Percentiles rank a stretch among this genome's conserved stretches.
These are phyloP conservation scores for Podaxis mareebaensis DNA, from an alignment of 768 basidiomycete species.

Conservation along the genomic window DNA sequence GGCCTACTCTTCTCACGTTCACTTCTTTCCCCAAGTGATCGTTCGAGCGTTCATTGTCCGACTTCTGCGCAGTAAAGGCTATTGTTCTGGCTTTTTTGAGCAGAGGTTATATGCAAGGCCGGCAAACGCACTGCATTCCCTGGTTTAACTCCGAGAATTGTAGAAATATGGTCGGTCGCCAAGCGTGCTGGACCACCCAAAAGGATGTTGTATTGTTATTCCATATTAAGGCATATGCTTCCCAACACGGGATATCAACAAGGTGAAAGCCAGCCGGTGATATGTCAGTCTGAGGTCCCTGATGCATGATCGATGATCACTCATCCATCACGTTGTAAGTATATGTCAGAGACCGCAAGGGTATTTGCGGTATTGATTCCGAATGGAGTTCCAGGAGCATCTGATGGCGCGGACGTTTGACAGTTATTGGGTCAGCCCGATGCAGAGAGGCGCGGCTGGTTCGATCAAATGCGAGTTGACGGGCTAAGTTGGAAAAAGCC, in stretches of 20 bases:
- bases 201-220: not conserved
- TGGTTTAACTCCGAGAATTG: not conserved
- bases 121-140: not conserved
- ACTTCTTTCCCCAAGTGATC: not conserved
- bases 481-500: not conserved
- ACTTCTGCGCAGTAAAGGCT: not conserved
- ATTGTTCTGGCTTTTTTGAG: not conserved
- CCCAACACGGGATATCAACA: not conserved
- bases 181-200: not conserved
- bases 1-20: not conserved
- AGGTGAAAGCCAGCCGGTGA: not conserved
- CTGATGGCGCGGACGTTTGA: too few species aligned
- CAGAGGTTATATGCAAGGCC: not conserved
- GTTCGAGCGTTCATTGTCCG: not conserved
- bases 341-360: not conserved
- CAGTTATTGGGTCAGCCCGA: too few species aligned
- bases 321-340: not conserved
- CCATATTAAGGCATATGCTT: not conserved
- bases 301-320: not conserved
- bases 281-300: not conserved
- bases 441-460: too few species aligned
- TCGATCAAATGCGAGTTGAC: not conserved
- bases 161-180: not conserved
- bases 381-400: not conserved
- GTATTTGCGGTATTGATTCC: not conserved